Percentiles rank a stretch among this genome's conserved stretches.
Conservation (phyloP, 495 filamentous ascomycete genomes). For the Annulohypoxylon moriforme region DNA sequence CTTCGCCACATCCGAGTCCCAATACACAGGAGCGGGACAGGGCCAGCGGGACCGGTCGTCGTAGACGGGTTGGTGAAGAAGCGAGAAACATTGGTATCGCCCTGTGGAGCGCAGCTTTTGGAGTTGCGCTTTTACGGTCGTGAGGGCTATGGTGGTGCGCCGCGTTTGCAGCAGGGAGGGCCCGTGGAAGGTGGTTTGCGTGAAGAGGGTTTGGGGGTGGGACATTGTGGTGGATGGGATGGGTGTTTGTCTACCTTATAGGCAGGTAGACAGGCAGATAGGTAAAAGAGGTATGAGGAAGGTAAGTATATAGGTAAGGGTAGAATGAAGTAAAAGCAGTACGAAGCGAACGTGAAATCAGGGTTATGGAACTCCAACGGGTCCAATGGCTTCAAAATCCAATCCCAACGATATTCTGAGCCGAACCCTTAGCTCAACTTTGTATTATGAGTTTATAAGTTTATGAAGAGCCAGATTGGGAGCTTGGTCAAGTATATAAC, state of each 20-base stretch:
- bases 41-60: constrained; percentile 62
- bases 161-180: constrained; percentile 52
- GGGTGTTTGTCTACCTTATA: not conserved
- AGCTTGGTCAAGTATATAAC: not conserved
- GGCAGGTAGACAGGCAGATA: not conserved
- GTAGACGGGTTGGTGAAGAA: constrained; percentile 64
- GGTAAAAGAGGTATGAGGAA: not conserved
- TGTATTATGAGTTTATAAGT: not conserved
- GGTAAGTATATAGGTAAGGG: not conserved
- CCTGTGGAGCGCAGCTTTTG: constrained; percentile 64
- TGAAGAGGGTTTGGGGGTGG: constrained; percentile 48
- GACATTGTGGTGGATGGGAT: constrained; percentile 32
- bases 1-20: constrained; percentile 71
- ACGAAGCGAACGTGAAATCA: not conserved
- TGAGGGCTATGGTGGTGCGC: constrained; percentile 54
- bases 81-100: constrained; percentile 65
- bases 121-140: constrained; percentile 60
- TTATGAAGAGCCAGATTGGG: not conserved
- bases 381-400: not conserved
- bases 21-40: constrained; percentile 66
- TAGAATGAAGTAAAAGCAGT: not conserved
- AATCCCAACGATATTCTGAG: not conserved
- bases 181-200: constrained; percentile 47
- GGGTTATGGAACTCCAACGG: too few species aligned
- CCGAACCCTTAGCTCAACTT: not conserved